Conservation (phyloP, 805 yeast genomes). For the Kuraishia capsulata region DNA sequence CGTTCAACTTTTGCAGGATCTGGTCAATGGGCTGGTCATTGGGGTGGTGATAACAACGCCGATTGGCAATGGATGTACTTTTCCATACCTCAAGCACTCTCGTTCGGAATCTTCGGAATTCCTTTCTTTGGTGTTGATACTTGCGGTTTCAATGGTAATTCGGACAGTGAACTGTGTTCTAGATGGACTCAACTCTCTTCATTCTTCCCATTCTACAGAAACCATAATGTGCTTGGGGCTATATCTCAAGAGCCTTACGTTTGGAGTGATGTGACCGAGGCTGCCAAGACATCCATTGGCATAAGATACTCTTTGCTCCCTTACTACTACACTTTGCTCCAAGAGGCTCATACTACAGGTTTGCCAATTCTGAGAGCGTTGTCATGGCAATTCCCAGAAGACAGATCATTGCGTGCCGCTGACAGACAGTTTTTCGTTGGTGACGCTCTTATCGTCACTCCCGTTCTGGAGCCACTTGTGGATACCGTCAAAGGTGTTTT, state of each 20-base stretch:
- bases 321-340: conserved; percentile 18
- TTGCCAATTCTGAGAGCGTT: conserved; percentile 16
- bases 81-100: conserved; percentile 19
- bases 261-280: conserved; percentile 20
- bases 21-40: conserved; percentile 14
- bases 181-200: conserved; percentile 26
- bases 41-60: conserved; percentile 20
- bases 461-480: conserved; percentile 17
- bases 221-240: conserved; percentile 20
- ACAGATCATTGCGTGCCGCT: conserved; percentile 9
- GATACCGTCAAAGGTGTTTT: conserved; percentile 13
- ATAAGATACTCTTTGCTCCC: conserved; percentile 12
- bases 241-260: conserved; percentile 21
- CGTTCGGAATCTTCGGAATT: conserved; percentile 11
- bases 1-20: conserved; percentile 17
- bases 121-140: conserved; percentile 21
- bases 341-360: conserved; percentile 16
- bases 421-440: conserved; percentile 20
- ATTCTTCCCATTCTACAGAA: conserved; percentile 25
- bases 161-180: conserved; percentile 15
- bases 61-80: conserved; percentile 14
- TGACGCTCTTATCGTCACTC: conserved; percentile 17
- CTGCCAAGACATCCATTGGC: conserved; percentile 16
- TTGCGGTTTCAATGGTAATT: conserved; percentile 7
- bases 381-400: conserved; percentile 16